A percentile compares a stretch with the other conserved stretches of the same genome.
Conservation (phyloP, 2,329 filamentous ascomycete species). For the Penicillium expansum region DNA sequence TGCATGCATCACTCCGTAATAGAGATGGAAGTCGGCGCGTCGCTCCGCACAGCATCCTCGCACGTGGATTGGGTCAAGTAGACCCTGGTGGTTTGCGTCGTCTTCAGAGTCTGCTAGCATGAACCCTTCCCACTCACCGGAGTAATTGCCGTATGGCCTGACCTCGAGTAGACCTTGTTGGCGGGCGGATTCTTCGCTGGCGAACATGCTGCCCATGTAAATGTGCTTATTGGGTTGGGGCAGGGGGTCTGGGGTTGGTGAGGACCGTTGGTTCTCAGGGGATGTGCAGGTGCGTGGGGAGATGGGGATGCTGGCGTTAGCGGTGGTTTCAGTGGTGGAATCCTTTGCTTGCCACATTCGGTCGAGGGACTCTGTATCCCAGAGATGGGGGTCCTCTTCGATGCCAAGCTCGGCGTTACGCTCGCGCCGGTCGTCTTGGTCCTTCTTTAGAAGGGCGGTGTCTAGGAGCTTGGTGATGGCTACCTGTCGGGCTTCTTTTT, state of each 20-base stretch:
- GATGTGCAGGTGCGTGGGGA: background rate
- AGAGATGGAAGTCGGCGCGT: background rate
- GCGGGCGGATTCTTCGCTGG: background rate
- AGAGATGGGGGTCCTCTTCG: slow-evolving; percentile 4
- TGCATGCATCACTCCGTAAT: background rate
- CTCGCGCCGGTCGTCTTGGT: background rate
- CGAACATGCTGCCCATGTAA: background rate
- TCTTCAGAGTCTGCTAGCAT: background rate
- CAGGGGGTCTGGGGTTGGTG: background rate
- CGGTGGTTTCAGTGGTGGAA: background rate
- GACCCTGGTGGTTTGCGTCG: background rate
- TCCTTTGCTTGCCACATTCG: background rate
- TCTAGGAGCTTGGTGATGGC: background rate
- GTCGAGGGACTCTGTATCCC: slow-evolving; percentile 1
- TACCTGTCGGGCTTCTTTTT: background rate
- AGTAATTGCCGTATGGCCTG: background rate
- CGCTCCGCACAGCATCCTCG: background rate
- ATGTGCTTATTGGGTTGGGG: background rate
- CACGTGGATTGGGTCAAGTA: background rate
- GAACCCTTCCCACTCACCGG: slow-evolving; percentile 1
- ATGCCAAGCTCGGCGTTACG: background rate
- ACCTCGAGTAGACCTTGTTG: background rate
- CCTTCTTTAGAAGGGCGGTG: slow-evolving; percentile 1
- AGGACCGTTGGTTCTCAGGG: background rate
- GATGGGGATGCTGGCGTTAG: background rate